Conservation (phyloP, 2,329 filamentous ascomycete species). For the Talaromyces sp. region DNA sequence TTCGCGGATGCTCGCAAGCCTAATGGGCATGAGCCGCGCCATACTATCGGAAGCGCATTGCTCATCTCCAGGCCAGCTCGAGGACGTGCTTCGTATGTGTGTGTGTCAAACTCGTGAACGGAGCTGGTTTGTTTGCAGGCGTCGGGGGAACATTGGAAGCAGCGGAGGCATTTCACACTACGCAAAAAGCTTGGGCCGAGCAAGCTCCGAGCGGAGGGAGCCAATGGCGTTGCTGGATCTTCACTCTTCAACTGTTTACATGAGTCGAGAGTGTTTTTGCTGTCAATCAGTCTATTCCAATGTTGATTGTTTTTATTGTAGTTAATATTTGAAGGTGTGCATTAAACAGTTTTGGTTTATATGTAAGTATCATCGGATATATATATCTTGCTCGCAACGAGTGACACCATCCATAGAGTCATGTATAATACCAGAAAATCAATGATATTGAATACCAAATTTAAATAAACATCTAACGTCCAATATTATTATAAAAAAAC, state of each 20-base stretch:
- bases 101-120: neutral
- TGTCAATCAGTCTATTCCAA: no score
- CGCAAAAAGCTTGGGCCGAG: neutral
- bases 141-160: neutral
- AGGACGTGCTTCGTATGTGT: neutral
- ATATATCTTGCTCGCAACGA: neutral
- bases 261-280: neutral
- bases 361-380: neutral
- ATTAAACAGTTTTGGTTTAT: no score
- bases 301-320: no score
- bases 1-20: slow-evolving; percentile 25
- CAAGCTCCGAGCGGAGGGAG: neutral
- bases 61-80: slow-evolving; percentile 29
- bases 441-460: neutral
- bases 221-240: neutral
- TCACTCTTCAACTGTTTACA: neutral
- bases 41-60: slow-evolving; percentile 37
- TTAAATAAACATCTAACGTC: no score
- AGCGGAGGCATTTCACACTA: neutral
- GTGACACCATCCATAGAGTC: no score
- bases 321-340: no score
- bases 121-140: neutral
- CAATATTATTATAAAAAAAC: neutral
- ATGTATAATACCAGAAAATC: neutral
- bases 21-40: slow-evolving; percentile 33